Evolutionary conservation across 352 stramenopile genomes (phyloP), one percentile per base, ranked within the genome.

Genomic region (Globisporangium canariense): DNA sequence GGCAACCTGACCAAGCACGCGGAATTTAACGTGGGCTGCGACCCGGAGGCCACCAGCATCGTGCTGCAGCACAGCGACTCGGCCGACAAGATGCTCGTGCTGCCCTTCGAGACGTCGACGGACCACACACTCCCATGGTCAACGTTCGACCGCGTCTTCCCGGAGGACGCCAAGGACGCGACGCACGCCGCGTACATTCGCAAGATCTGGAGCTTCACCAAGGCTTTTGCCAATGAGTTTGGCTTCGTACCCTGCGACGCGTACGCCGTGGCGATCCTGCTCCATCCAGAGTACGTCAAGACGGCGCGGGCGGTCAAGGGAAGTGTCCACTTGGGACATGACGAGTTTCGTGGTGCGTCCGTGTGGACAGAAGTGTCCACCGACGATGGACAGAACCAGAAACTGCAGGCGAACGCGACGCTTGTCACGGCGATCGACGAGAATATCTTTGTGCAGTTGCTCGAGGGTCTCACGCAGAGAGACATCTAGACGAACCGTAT

Each of bases 1-100:
- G 84, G 83, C 41, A 94, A 93, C 71, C 59, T 81, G 46, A 92
- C 83, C 36, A 52, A 72, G 25, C 77, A 92, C 68, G 60, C 79
- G 0, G 86, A 94, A 65, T 94, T 91, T 62, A 94, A 94, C 67
- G 81, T 91, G 18, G 80, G 75, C 45, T 92, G 84, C 63, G 86
- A 94, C 66, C 86, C 86, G 6, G 86, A 94, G 66, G 86, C 86
- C 1, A 88, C 84, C 16, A 69, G 80, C 56, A 93, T 91, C 25
- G 77, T 93, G 28, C 83, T 88, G 49, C 64, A 88, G 67, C 77
- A 93, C 68, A 84, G 80, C 69, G 68, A 47, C 14, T 57, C 59
- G 28, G 75, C 81, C 36, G 72, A 77, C 22, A 84, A 93, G 66
- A 70, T 93, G 25, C 60, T 79, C 22, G 76, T 92, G 36, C 63